Evolutionary conservation across 345 rosid species (phyloP).

Genomic region (Heritiera fomes): DNA sequence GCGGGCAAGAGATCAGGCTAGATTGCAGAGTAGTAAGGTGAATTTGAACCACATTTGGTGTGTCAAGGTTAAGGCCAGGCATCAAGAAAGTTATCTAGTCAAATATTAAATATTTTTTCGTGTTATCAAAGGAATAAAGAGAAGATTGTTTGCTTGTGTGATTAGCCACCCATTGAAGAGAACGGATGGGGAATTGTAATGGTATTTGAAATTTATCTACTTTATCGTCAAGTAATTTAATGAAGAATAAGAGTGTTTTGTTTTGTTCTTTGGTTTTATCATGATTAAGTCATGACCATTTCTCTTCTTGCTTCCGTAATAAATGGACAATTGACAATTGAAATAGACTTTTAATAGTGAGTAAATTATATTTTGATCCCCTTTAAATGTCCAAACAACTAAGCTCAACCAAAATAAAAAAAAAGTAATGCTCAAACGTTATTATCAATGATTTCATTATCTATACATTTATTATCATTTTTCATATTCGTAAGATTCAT

Average conservation of each 20-base stretch:
- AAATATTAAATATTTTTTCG: background rate
- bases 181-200: background rate
- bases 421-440: too few relatives aligned
- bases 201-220: background rate
- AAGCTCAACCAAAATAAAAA: background rate
- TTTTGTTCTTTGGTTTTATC: background rate
- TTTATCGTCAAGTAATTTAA: background rate
- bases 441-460: too few relatives aligned
- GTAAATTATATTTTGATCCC: background rate
- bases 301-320: background rate
- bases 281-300: background rate
- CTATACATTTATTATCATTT: too few relatives aligned
- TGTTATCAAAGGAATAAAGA: conserved; percentile 22
- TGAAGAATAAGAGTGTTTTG: background rate
- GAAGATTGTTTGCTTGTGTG: background rate
- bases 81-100: background rate
- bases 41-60: background rate
- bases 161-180: background rate
- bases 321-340: background rate
- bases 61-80: background rate
- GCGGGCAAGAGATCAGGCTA: conserved; percentile 79
- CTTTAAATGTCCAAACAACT: background rate
- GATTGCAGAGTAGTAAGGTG: conserved; percentile 53
- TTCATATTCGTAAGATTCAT: too few relatives aligned
- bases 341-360: background rate